Evolutionary conservation across 257 asterid genomes (phyloP).

Genomic region (Solanum etuberosum): DNA sequence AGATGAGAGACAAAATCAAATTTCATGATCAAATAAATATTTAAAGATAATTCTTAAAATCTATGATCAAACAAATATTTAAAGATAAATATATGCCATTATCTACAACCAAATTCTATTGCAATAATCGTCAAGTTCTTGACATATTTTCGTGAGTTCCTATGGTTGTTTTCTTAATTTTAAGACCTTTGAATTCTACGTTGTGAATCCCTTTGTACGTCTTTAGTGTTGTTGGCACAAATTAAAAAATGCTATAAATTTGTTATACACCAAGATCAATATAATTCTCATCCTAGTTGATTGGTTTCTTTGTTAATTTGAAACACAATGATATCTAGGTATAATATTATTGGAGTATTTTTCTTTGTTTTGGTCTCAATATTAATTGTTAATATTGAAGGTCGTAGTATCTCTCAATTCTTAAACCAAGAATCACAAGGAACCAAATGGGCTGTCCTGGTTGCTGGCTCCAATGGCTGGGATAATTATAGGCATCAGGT

Average conservation of each 20-base stretch:
- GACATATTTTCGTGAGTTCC: not conserved
- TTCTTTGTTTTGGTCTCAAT: not conserved
- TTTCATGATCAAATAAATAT: not conserved
- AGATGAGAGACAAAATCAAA: not conserved
- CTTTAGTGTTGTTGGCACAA: not conserved
- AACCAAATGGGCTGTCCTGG: slow-evolving; percentile 79
- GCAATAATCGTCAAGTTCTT: not conserved
- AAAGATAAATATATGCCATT: not conserved
- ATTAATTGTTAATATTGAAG: not conserved
- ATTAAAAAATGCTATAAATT: not conserved
- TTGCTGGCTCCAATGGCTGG: slow-evolving; percentile 91
- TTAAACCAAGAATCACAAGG: slow-evolving; percentile 47
- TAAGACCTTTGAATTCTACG: not conserved
- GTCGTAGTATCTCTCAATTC: not conserved
- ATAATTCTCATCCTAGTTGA: not conserved
- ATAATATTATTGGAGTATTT: not conserved
- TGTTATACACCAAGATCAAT: not conserved
- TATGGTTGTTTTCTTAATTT: not conserved
- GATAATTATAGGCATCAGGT: slow-evolving; percentile 84
- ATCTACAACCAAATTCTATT: not conserved
- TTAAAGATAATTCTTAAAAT: not conserved
- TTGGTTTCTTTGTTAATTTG: not conserved
- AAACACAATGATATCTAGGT: not conserved
- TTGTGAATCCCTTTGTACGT: not conserved
- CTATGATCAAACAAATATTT: not conserved